Evolutionary conservation across 2,329 filamentous ascomycete species (phyloP).

Genomic region (Emergomyces pasteurianus): DNA sequence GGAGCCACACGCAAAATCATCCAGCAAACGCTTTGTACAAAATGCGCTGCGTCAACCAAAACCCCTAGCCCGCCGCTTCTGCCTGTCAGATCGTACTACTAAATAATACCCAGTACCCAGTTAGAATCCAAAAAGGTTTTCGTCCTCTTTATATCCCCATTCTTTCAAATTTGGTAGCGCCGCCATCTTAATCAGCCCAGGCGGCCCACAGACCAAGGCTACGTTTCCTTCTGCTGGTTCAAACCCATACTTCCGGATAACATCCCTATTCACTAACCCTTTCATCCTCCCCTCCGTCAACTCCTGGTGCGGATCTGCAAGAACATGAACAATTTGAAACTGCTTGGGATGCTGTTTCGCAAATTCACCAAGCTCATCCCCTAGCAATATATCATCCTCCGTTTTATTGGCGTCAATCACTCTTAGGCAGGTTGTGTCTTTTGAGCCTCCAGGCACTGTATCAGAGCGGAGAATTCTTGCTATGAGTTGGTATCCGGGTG

Average conservation of each 20-base stretch:
- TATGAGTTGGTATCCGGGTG: conserved; percentile 41
- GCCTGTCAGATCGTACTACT: too few species aligned
- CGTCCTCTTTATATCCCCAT: conserved; percentile 36
- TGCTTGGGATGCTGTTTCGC: conserved; percentile 26
- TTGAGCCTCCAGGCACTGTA: conserved; percentile 5
- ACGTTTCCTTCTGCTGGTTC: conserved; percentile 30
- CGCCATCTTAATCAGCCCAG: conserved; percentile 41
- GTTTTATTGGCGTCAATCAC: conserved; percentile 40
- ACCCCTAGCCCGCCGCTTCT: too few species aligned
- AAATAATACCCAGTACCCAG: not conserved
- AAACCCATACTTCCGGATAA: conserved; percentile 33
- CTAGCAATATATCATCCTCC: conserved; percentile 37
- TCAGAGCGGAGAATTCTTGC: conserved; percentile 28
- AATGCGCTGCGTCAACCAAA: too few species aligned
- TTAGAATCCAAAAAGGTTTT: conserved; percentile 36
- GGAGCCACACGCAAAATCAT: too few species aligned
- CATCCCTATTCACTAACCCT: conserved; percentile 33
- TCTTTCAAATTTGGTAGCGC: conserved; percentile 36
- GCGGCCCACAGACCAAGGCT: conserved; percentile 40
- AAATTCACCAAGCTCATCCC: conserved; percentile 32
- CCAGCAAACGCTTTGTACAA: too few species aligned
- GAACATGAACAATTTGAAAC: conserved; percentile 36
- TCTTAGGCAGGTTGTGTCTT: conserved; percentile 28
- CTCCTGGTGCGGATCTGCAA: conserved; percentile 29
- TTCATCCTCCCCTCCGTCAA: conserved; percentile 33